Evolutionary conservation across 2,329 filamentous ascomycete species (phyloP), one percentile per base, ranked within the genome.

Genomic region (Microsporum audouinii): DNA sequence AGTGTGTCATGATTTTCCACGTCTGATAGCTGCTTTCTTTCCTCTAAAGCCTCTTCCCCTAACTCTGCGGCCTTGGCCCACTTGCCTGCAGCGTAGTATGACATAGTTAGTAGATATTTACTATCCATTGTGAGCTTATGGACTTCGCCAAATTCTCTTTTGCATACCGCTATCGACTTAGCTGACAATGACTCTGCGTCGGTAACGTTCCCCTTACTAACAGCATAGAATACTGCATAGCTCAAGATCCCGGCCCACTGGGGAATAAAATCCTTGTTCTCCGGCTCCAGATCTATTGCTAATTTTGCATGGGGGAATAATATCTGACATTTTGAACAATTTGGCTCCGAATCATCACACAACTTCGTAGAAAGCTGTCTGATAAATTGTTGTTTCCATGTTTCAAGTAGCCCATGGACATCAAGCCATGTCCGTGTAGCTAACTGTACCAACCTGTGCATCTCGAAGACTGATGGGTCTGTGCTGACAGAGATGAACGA

Each of bases 381-480:
- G 17, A 23, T 23, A 17, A 5, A 17, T 17, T 17, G 2, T 17
- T 5, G 3, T 5, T 45, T 5, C 41, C 41, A 45, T 5, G 14
- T 7, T 17, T 45, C 14, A 17, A 17, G 14, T 7, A 5, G 4
- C 4, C 41, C 4, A 17, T 45, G 2, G 4, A 14, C 14, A 12
- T 45, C n/a, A 5, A 45, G 17, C 41, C 41, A 45, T n/a, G 5
- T 7, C 17, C 14, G 41, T 5, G 7, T 45, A 5, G 41, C 14
- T 17, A 45, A 5, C 41, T 45, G 41, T 23, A 12, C 68, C 61
- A 1, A 69, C 60, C 63, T 71, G 67, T 41, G 71, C 66, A 14
- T 71, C 64, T 10, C 62, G 58, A 64, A 71, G 65, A 65, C 70
- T 70, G 10, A 61, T 63, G 31, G 69, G 69, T 2, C 34, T 7